Conservation (phyloP, 768 basidiomycete genomes). For the Coprinopsis sp. region DNA sequence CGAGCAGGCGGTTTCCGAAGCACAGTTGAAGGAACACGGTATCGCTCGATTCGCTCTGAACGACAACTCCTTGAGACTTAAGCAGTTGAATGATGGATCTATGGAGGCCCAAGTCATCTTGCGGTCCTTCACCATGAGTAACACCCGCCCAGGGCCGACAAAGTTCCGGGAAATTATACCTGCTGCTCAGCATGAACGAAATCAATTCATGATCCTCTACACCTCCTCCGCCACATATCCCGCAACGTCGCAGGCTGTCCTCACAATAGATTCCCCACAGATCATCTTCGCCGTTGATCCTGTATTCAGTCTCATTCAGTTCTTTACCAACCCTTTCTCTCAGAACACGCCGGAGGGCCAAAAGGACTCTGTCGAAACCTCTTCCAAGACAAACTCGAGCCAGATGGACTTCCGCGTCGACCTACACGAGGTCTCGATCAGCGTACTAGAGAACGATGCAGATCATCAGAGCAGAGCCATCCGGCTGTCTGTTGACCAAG, state of each 20-base stretch:
- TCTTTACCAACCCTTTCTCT: constrained; percentile 53
- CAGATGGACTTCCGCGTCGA: constrained; percentile 72
- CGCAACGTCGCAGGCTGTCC: constrained; percentile 62
- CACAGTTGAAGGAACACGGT: constrained; percentile 66
- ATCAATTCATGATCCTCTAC: constrained; percentile 92
- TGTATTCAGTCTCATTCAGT: constrained; percentile 81
- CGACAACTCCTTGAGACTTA: constrained; percentile 72
- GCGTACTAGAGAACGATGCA: constrained; percentile 80
- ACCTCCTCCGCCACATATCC: constrained; percentile 62
- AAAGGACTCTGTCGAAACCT: background rate
- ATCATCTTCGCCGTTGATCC: constrained; percentile 92
- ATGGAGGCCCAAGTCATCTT: constrained; percentile 82
- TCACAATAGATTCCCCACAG: constrained; percentile 89
- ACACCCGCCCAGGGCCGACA: constrained; percentile 76
- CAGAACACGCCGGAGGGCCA: background rate
- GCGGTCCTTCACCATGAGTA: constrained; percentile 89
- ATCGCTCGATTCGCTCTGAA: constrained; percentile 84
- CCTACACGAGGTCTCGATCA: constrained; percentile 84
- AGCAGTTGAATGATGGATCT: constrained; percentile 78
- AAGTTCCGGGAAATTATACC: constrained; percentile 95
- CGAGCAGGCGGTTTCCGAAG: constrained; percentile 47
- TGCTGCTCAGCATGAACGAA: constrained; percentile 78
- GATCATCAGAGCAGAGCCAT: constrained; percentile 82
- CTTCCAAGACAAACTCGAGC: constrained; percentile 1
- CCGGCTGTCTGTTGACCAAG: constrained; percentile 73